Conservation (phyloP, 306 rosid genomes). For the Neltuma alba region DNA sequence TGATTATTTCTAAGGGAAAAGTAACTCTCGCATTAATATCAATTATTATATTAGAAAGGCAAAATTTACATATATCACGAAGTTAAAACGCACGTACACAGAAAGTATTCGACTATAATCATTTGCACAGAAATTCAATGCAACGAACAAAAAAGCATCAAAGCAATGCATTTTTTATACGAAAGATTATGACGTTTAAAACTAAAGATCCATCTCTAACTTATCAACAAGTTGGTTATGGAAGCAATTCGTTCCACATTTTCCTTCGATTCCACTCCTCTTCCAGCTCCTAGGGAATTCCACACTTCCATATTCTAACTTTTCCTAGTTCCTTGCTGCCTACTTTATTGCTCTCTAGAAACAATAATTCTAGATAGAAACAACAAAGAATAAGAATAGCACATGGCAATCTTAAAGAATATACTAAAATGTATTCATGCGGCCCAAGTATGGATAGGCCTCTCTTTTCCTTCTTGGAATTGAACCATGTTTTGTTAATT, state of each 20-base stretch:
- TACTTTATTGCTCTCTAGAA: neutral
- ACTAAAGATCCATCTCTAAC: neutral
- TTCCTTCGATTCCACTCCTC: conserved; percentile 66
- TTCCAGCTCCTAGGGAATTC: conserved; percentile 7
- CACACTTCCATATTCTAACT: neutral
- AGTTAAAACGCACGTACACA: neutral
- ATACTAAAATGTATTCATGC: neutral
- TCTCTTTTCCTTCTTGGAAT: neutral
- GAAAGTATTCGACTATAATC: neutral
- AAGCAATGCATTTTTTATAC: neutral
- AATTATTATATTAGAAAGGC: neutral
- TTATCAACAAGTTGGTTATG: neutral
- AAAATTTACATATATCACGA: neutral
- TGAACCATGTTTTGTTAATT: neutral
- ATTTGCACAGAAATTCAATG: neutral
- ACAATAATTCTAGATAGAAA: neutral
- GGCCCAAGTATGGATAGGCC: neutral
- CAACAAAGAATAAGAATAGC: neutral
- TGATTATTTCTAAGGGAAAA: neutral
- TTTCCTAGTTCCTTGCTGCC: neutral
- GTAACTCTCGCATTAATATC: neutral
- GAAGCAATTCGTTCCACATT: conserved; percentile 32
- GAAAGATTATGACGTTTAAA: neutral
- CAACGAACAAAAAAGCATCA: too few species aligned
- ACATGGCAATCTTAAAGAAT: neutral